Evolutionary conservation across 1,139 yeast species (phyloP), one percentile per base, ranked within the genome.

Genomic region (Lodderomyces oxycetoniae): DNA sequence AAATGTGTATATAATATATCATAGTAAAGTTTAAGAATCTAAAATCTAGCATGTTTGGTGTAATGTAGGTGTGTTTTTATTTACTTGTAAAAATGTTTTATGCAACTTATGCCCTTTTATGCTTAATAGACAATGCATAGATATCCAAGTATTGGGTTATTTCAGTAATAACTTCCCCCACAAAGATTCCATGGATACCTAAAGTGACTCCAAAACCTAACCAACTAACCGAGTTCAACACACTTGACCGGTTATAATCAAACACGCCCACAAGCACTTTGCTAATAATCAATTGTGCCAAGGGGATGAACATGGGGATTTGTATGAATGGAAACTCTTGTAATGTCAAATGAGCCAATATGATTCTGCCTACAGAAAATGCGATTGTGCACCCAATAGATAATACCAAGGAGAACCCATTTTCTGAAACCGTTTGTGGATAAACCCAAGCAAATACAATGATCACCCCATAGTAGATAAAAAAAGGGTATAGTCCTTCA

Each of bases 281-380:
- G 41, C 75, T 69, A 3, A 68, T 38, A 1, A 67, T 27, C 21
- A 79, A 52, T 49, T 87, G 93, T 1, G 62, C 50, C 2, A 66
- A 22, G 13, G 96, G 96, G 20, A 82, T 63, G 32, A 75, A 64
- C 71, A 79, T 71, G 28, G 95, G 87, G 20, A 79, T 71, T 41
- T 86, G 85, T 40, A 71, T 47, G 55, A 67, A 61, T 32, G 97
- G 97, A 67, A 84, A 89, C 3, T 61, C 50, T 52, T 86, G 95
- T 38, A 73, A 61, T 1, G 96, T 87, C 49, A 89, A 76, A 57
- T 89, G 96, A 3, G 88, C 93, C 39, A 85, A 69, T 50, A 89
- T 89, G 47, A 89, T 86, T 53, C 94, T 74, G 4, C 97, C 97
- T 14, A 89, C 96, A 2, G 77, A 68, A 49, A 86, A 82, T 1